Evolutionary conservation across 768 basidiomycete species (phyloP).

Genomic region (Mycena sanguinolenta): DNA sequence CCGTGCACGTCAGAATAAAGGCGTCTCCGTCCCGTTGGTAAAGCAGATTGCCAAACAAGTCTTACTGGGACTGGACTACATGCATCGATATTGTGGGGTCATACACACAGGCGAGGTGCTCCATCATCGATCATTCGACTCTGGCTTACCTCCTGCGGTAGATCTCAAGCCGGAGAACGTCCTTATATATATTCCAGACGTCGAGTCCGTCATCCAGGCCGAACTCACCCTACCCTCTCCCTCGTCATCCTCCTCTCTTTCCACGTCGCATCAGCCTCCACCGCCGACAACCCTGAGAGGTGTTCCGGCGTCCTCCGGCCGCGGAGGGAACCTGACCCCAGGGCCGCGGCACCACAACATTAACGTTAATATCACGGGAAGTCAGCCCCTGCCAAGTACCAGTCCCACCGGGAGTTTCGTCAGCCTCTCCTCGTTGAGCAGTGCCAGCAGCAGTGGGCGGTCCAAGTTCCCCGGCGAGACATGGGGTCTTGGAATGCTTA

Average conservation of each 20-base stretch:
- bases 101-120: constrained; percentile 85
- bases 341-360: constrained; percentile 64
- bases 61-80: constrained; percentile 94
- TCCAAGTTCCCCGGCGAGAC: constrained; percentile 68
- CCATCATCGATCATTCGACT: background rate
- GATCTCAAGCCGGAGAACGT: constrained; percentile 99
- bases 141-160: constrained; percentile 42
- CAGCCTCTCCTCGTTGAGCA: constrained; percentile 43
- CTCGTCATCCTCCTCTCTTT: constrained; percentile 46
- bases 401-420: constrained; percentile 60
- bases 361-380: constrained; percentile 84
- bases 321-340: constrained; percentile 95
- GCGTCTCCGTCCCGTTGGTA: constrained; percentile 94
- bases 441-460: constrained; percentile 17
- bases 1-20: constrained; percentile 71
- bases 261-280: constrained; percentile 34
- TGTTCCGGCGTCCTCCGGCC: constrained; percentile 91
- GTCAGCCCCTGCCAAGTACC: constrained; percentile 83
- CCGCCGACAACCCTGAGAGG: constrained; percentile 75
- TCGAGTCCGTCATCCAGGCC: constrained; percentile 90
- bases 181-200: constrained; percentile 95
- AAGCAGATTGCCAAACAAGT: constrained; percentile 98
- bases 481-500: constrained; percentile 93
- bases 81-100: constrained; percentile 96
- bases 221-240: constrained; percentile 66